Percentiles rank a stretch among this genome's conserved stretches.
Evolutionary conservation across 768 basidiomycete genomes (phyloP).

Genomic region (Tephrocybe sp.): DNA sequence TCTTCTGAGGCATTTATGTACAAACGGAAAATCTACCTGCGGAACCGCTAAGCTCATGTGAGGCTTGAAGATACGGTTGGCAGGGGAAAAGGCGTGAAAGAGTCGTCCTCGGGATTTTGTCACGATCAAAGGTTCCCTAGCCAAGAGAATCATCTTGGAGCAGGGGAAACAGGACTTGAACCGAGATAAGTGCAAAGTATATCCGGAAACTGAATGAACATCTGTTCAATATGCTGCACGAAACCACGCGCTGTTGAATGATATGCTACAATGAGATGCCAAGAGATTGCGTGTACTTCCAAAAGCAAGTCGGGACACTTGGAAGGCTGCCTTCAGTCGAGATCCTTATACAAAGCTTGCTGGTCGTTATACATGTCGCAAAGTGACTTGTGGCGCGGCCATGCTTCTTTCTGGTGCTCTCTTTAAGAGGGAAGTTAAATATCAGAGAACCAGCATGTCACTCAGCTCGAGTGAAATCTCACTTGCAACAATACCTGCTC

Average conservation of each 20-base stretch:
- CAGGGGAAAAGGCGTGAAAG: neutral
- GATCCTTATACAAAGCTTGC: neutral
- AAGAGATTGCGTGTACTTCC: neutral
- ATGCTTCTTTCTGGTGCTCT: neutral
- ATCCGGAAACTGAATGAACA: neutral
- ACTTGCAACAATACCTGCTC: neutral
- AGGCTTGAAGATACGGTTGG: neutral
- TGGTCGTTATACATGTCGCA: constrained; percentile 1
- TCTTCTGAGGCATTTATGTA: neutral
- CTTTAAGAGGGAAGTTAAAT: neutral
- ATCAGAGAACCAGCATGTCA: neutral
- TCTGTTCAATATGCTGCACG: too few species aligned
- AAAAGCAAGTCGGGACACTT: neutral
- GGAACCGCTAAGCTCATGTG: neutral
- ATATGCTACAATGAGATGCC: neutral
- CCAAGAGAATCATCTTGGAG: neutral
- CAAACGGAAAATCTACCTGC: neutral
- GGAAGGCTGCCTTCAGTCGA: neutral
- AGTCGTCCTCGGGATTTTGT: neutral
- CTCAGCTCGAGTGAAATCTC: neutral
- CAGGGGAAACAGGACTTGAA: neutral
- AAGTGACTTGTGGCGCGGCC: constrained; percentile 2
- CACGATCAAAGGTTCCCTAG: neutral
- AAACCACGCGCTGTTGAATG: neutral
- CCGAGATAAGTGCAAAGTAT: constrained; percentile 2